These are phyloP conservation scores for Macrophomina tecta DNA, from an alignment of 2,329 filamentous ascomycete genomes.

Conservation along the genomic window DNA sequence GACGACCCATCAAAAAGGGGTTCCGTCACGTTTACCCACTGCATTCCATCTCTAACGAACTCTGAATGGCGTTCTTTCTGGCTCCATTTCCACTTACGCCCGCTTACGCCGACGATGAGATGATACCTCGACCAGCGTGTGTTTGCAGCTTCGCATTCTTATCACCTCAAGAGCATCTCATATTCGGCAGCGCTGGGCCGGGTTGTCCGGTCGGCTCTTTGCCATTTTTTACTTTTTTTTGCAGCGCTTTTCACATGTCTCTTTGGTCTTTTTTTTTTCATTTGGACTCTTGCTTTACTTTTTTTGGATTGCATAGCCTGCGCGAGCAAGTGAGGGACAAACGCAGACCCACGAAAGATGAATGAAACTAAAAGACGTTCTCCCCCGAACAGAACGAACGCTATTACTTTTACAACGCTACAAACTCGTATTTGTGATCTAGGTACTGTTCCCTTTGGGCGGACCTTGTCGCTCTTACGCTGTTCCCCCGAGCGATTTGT, in stretches of 20 bases:
- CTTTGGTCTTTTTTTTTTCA: slow-evolving; percentile 9
- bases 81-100: slow-evolving; percentile 20
- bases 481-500: slow-evolving; percentile 8
- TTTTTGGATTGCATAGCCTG: slow-evolving; percentile 27
- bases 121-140: slow-evolving; percentile 27
- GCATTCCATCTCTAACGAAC: slow-evolving; percentile 27
- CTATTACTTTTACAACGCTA: slow-evolving; percentile 10
- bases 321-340: slow-evolving; percentile 26
- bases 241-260: slow-evolving; percentile 6
- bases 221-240: background rate
- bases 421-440: background rate
- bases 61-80: slow-evolving; percentile 14
- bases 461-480: background rate
- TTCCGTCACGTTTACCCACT: slow-evolving; percentile 27
- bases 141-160: slow-evolving; percentile 25
- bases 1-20: slow-evolving; percentile 16
- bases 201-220: background rate
- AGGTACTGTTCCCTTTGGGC: background rate
- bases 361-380: slow-evolving; percentile 22
- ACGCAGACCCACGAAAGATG: slow-evolving; percentile 27
- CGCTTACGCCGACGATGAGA: slow-evolving; percentile 27
- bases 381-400: slow-evolving; percentile 11
- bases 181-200: slow-evolving; percentile 8
- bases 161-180: slow-evolving; percentile 22
- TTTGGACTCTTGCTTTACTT: slow-evolving; percentile 23